Conservation (phyloP, 305 asterid genomes). For the Solanum hybrid region DNA sequence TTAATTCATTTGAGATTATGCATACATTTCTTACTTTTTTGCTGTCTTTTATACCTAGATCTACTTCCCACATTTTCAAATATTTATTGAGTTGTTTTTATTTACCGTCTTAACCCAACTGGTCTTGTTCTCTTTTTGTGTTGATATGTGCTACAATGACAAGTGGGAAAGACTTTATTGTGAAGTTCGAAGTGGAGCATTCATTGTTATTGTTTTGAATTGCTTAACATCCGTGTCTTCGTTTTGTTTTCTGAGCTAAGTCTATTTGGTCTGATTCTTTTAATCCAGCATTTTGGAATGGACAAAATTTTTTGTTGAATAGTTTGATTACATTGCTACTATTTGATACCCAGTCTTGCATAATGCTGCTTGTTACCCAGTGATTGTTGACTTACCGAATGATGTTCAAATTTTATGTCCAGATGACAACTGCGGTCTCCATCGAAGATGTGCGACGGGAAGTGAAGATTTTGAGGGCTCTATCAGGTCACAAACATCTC, state of each 20-base stretch:
- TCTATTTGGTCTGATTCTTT: neutral
- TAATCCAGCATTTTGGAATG: neutral
- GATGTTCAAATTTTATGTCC: conserved; percentile 26
- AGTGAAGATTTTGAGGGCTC: conserved; percentile 87
- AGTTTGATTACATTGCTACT: neutral
- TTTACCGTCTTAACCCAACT: neutral
- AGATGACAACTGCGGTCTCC: conserved; percentile 92
- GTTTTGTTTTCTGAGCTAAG: neutral
- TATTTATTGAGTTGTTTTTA: neutral
- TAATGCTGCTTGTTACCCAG: neutral
- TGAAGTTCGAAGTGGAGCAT: neutral
- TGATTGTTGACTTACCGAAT: neutral
- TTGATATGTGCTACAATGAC: neutral
- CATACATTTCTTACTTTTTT: neutral
- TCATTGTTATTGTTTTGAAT: neutral
- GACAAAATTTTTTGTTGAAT: neutral
- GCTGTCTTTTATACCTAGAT: neutral
- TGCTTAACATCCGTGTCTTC: neutral
- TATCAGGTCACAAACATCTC: conserved; percentile 86
- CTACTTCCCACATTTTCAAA: neutral
- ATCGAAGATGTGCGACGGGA: conserved; percentile 95
- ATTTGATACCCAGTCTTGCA: neutral
- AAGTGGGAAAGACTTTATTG: neutral
- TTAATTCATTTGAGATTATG: neutral
- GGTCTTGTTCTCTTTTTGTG: neutral